Evolutionary conservation across 164 flowering plant species (phyloP), one percentile per base, ranked within the genome.

Genomic region (Vitis cinerea): DNA sequence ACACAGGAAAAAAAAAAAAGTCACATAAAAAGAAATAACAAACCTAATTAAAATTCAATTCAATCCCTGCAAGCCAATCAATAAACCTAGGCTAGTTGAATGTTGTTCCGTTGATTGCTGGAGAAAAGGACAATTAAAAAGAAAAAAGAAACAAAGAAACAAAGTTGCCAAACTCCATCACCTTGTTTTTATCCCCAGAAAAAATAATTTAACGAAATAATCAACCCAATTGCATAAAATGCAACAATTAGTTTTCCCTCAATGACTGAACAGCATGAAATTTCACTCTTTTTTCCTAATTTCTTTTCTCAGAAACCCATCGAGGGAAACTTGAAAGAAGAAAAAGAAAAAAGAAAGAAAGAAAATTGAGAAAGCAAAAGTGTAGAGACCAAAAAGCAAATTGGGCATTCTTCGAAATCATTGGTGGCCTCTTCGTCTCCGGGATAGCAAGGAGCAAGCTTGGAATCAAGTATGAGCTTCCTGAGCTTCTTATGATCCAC

Each of bases 401-500:
- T 95, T 54, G 97, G 99, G 72, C 98, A 95, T 73, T 95, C 99
- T 78, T 95, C 98, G 37, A 84, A 90, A 72, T 90, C 93, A 27
- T 58, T 56, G 16, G 79, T 58, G 68, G 79, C 75, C 8, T 91
- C 98, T 16, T 95, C 99, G 55, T 84, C 92, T 10, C 99, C 99
- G 37, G 93, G 97, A 66, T 82, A 95, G 71, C 99, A 95, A 13
- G 99, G 99, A 15, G 99, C 99, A 58, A 95, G 82, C 83, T 93
- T 93, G 9, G 95, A 88, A 67, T 91, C 98, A 58, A 95, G 89
- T 61, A 93, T 95, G 16, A 95, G 92, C 83, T 93, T 95, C 78
- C 89, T 82, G 4, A 95, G 91, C 87, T 91, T 95, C 89, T 95
- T 95, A 47, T 86, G 87, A 83, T 95, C 99, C 55, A 95, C 97